Base-by-base conservation (phyloP, 2,329 filamentous ascomycete genomes). In the Trichoderma simmonsii region DNA sequence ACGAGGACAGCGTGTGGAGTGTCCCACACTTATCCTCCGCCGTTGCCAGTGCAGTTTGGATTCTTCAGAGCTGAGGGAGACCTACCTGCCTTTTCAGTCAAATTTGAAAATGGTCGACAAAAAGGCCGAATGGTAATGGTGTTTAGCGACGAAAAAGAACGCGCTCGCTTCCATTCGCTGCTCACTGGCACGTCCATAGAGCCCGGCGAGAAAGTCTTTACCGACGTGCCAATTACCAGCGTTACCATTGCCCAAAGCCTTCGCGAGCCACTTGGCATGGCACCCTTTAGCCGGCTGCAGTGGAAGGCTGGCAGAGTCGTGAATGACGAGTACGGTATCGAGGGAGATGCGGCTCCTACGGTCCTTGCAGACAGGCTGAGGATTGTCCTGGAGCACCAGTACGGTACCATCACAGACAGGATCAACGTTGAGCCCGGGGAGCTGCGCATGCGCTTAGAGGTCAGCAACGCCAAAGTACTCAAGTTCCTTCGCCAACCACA, bases 361-460 rank as follows among this genome's bases (percentile, higher is more conserved):
- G 90, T 97, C 32, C 86, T 95, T 68, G 93, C 93, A 0, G 92
- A 96, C 77, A 88, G 88, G 75, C 83, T 97, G 73, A 89, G 94
- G 32, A 86, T 97, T 21, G 87, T 97, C 68, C 86, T 93, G 36
- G 90, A 94, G 71, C 93, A 92, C 75, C 89, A 92, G 73, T 90
- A 91, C 75, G 93, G 94, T 63, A 93, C 91, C 56, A 85, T 97
- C 18, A 93, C 93, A 2, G 95, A 98, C 81, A 89, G 94, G 48
- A 86, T 97, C 78, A 97, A 97, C 76, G 86, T 97, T 76, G 91
- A 87, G 2, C 91, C 91, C 12, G 92, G 92, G n/a, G 92, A 94
- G 80, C 79, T 94, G 75, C 89, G 89, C 76, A 80, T 94, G 63
- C 86, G 89, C 34, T 83, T 94, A 39, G 89, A 92, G 75, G 87